These are phyloP conservation scores for Phalaenopsis aphrodite DNA, from an alignment of 106 monocot species.

Conservation along the genomic window DNA sequence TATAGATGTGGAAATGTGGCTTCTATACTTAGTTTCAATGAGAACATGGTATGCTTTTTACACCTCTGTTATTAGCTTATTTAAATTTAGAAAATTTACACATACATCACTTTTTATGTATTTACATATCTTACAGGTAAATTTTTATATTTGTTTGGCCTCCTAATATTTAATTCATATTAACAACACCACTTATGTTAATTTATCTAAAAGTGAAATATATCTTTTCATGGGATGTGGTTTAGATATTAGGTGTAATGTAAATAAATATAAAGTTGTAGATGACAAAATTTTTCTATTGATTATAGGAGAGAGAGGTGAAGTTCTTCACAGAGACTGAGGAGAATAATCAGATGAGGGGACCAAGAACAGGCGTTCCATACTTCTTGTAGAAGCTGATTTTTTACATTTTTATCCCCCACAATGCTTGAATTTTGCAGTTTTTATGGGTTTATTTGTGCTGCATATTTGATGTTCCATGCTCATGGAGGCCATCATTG, in stretches of 20 bases:
- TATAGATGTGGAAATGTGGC: constrained; percentile 98
- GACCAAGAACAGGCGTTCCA: constrained; percentile 83
- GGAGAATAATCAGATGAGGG: constrained; percentile 97
- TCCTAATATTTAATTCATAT: too few relatives aligned
- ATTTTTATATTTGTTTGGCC: neutral
- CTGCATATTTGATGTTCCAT: neutral
- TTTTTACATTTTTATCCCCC: neutral
- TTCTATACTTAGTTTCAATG: constrained; percentile 92
- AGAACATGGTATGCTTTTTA: constrained; percentile 71
- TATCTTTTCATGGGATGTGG: too few relatives aligned
- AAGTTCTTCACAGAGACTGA: constrained; percentile 97
- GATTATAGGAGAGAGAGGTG: constrained; percentile 80
- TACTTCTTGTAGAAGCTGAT: constrained; percentile 58
- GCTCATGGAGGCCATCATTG: neutral
- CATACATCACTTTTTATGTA: neutral
- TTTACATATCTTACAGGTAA: neutral
- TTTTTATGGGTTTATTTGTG: neutral
- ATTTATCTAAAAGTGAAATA: too few relatives aligned
- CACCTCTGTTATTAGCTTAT: neutral
- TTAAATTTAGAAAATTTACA: neutral
- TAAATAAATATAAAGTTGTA: too few relatives aligned
- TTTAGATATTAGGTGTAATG: too few relatives aligned
- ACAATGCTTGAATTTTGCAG: neutral
- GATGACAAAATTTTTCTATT: neutral
- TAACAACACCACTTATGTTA: too few relatives aligned